Conservation (phyloP, 345 rosid species). For the Trapa incisa region DNA sequence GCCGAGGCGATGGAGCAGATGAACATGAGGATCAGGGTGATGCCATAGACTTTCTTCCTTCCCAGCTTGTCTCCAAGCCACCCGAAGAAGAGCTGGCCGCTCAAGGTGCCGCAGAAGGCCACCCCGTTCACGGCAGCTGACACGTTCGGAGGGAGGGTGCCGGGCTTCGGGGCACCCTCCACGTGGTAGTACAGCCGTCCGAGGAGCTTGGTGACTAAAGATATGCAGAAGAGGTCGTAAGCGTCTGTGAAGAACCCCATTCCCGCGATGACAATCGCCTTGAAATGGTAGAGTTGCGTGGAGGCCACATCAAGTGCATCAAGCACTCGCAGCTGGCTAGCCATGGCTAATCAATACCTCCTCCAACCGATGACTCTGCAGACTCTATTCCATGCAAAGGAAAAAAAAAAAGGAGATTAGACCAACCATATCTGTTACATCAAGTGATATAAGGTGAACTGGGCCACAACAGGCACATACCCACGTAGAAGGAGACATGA, state of each 20-base stretch:
- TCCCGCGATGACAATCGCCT: conserved; percentile 55
- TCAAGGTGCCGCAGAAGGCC: conserved; percentile 56
- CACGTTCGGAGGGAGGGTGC: conserved; percentile 41
- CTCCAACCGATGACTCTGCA: too few relatives aligned
- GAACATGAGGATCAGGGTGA: conserved; percentile 59
- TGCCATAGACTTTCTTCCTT: conserved; percentile 47
- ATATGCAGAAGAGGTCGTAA: conserved; percentile 66
- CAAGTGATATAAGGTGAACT: too few relatives aligned
- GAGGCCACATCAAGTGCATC: conserved; percentile 50
- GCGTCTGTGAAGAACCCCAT: conserved; percentile 88
- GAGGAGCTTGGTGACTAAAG: conserved; percentile 58
- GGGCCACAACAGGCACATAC: too few relatives aligned
- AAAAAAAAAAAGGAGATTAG: too few relatives aligned
- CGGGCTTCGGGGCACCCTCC: conserved; percentile 38
- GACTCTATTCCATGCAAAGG: too few relatives aligned
- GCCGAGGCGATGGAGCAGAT: conserved; percentile 46
- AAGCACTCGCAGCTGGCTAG: conserved; percentile 28
- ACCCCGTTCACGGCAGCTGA: conserved; percentile 62
- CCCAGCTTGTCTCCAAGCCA: conserved; percentile 84
- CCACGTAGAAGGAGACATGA: too few relatives aligned
- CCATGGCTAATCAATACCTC: conserved; percentile 18
- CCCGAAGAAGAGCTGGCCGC: conserved; percentile 17
- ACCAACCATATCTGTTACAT: too few relatives aligned
- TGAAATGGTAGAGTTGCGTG: conserved; percentile 49
- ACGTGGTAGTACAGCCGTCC: conserved; percentile 53